Evolutionary conservation across 768 basidiomycete genomes (phyloP), one percentile per base, ranked within the genome.

Genomic region (Russula emetica): DNA sequence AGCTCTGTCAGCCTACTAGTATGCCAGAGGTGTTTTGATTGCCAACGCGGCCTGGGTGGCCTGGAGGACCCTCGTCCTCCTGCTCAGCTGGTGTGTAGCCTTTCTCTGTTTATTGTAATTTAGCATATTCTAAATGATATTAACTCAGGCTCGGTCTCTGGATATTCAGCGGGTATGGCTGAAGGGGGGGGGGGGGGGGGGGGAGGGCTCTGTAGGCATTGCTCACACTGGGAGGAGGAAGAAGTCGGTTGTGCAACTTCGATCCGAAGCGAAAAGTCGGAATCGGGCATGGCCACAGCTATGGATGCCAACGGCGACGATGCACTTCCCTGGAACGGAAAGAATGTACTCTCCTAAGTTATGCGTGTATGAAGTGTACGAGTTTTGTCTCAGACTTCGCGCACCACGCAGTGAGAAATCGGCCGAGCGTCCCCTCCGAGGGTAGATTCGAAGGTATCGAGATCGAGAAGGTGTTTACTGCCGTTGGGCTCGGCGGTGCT

Each of bases 1-100:
- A 18, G 78, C 84, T 13, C 77, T 95, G 61, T 89, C 89, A 18
- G 70, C 71, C 54, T 95, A 94, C 70, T n/a, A n/a, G n/a, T n/a
- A n/a, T n/a, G 86, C 92, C 81, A 84, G n/a, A n/a, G 91, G 88
- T 26, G 80, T 94, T 34, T 77, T 95, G 49, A 79, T 87, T 55
- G 85, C 89, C 53, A 94, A 94, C 73, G 85, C 85, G 67, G 84
- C 83, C 10, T 94, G 90, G 89, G 83, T 89, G 47, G 86, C 81
- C 5, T 90, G 92, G 87, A 80, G 90, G 38, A 71, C 82, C 10
- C 74, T 92, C 30, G 79, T 92, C 58, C 79, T 94, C 60, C 68
- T 90, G 50, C 67, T 77, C 52, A 89, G 90, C 74, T 88, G 87
- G 91, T 89, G 71, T 71, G 45, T 18, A 16, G 16, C 50, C 54